phyloP scores from a whole-genome alignment of 2,329 filamentous ascomycete genomes.

The Ceratocystiopsis sp. region DNA sequence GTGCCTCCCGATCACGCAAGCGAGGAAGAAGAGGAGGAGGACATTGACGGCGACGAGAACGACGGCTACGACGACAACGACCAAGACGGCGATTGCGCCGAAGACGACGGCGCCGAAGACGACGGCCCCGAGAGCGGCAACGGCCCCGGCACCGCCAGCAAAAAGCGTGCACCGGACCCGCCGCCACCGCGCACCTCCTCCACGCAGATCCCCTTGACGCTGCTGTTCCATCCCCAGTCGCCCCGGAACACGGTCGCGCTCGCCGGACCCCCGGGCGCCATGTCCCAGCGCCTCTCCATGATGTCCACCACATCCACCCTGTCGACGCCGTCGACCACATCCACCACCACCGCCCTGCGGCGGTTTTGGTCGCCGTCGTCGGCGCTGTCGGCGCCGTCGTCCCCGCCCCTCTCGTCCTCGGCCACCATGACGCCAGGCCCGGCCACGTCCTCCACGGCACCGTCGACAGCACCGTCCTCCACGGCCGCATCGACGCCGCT shows the following conservation, averaged over 20 bases:
- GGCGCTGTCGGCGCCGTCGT: neutral
- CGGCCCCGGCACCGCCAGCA: neutral
- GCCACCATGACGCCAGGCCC: neutral
- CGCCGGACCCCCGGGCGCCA: neutral
- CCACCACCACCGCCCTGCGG: conserved; percentile 2
- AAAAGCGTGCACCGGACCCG: too few relatives aligned
- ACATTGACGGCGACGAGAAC: neutral
- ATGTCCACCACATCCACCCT: conserved; percentile 1
- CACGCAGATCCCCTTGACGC: neutral
- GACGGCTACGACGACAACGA: neutral
- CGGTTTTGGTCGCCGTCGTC: conserved; percentile 7
- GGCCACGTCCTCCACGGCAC: neutral
- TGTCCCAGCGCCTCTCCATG: neutral
- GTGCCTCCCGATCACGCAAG: neutral
- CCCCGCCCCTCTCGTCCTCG: neutral
- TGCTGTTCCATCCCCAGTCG: neutral
- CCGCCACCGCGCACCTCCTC: neutral
- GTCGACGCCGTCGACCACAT: neutral
- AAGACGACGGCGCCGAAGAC: neutral
- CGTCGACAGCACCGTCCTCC: neutral
- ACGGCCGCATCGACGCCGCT: neutral
- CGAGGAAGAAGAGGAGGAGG: neutral
- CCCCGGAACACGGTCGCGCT: neutral
- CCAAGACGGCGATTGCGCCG: neutral
- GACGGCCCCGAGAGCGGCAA: neutral